These are phyloP conservation scores for Coniochaeta sp. DNA, from an alignment of 2,329 filamentous ascomycete species.

Conservation along the genomic window DNA sequence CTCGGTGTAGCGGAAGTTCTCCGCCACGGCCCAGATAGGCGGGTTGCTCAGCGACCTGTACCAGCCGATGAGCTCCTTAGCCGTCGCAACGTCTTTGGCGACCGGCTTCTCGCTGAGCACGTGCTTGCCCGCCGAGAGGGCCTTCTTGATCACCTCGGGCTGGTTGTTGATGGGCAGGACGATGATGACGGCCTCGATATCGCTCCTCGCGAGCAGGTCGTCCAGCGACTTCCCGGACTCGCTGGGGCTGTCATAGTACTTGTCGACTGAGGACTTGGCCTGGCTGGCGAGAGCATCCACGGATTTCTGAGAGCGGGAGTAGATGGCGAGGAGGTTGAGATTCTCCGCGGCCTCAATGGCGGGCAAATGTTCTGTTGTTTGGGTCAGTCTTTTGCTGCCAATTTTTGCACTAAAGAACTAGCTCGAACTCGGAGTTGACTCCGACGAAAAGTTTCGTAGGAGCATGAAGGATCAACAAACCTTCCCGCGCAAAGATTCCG, in stretches of 20 bases:
- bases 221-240: constrained; percentile 33
- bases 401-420: neutral
- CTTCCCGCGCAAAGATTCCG: constrained; percentile 23
- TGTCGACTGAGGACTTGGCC: constrained; percentile 24
- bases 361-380: constrained; percentile 29
- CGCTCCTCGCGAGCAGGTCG: constrained; percentile 43
- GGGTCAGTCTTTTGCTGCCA: constrained; percentile 1
- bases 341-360: constrained; percentile 45
- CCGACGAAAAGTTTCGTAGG: neutral
- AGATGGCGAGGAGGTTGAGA: constrained; percentile 55
- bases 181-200: constrained; percentile 48
- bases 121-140: constrained; percentile 59
- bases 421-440: neutral
- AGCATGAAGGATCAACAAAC: constrained; percentile 9
- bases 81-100: constrained; percentile 39
- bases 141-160: constrained; percentile 48
- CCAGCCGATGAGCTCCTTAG: constrained; percentile 17
- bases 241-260: constrained; percentile 51
- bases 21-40: constrained; percentile 54
- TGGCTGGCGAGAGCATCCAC: constrained; percentile 35
- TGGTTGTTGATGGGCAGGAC: constrained; percentile 57
- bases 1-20: constrained; percentile 61
- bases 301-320: constrained; percentile 53
- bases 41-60: constrained; percentile 18
- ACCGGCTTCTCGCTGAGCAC: constrained; percentile 65